Base-by-base conservation (phyloP, 768 basidiomycete genomes). In the Phallus indusiatus region DNA sequence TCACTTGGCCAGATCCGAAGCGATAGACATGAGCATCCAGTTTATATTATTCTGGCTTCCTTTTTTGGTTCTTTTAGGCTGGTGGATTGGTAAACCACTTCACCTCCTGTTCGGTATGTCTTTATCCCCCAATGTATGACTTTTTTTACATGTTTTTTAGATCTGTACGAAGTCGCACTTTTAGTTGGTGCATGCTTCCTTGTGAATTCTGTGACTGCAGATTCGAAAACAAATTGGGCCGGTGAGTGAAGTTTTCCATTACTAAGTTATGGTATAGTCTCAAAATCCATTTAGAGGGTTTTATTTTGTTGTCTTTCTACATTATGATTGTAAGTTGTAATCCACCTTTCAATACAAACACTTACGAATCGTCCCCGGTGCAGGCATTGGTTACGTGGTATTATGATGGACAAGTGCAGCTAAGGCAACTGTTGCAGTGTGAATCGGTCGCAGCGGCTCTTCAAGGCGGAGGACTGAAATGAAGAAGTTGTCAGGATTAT, bases 1-100 rank as follows among this genome's bases (percentile, higher is more conserved):
- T 5, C 75, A 77, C n/a, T 71, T 87, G 20, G 87, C 87, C 0
- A 81, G 81, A 66, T 84, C 77, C 0, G 77, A 82, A 21, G 82
- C 86, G 5, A 90, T 90, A 60, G 88, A 90, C 67, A 75, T 88
- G 50, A 84, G 82, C 65, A 87, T 89, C 59, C 88, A 90, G 65
- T 89, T 90, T 68, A 77, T 77, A 17, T 73, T 89, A 11, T 86
- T 88, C 70, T 90, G 88, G 88, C 85, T 84, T 80, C 87, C 88
- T 0, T 76, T 88, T 64, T 67, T 88, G 47, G 79, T 85, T 4
- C 66, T 90, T 20, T 71, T 88, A 18, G 83, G 78, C 0, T 90
- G 88, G 88, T 83, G 82, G 79, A 73, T 73, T 4, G 64, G 69
- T 50, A 83, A 75, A 64, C 86, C 87, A 0, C 70, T 89, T 68